Conservation (phyloP, 192 early-diverging fungal genomes). For the Paraglomus brasilianum region DNA sequence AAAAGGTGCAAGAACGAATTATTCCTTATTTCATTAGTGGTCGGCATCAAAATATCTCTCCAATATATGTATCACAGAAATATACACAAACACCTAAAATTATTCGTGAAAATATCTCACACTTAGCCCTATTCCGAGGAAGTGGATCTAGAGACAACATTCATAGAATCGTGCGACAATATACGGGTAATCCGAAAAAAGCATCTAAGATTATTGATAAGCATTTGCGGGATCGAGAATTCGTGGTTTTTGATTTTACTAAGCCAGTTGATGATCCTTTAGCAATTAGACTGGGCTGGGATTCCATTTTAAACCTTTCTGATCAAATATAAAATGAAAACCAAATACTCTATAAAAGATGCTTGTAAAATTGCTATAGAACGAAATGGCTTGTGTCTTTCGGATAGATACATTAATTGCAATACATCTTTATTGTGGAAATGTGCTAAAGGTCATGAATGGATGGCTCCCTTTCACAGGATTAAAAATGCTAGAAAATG, state of each 20-base stretch:
- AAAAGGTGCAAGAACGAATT: slow-evolving; percentile 9
- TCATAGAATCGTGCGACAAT: background rate
- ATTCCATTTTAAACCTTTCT: background rate
- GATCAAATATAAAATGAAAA: no score
- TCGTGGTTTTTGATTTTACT: slow-evolving; percentile 20
- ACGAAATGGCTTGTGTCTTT: background rate
- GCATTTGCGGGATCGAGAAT: slow-evolving; percentile 4
- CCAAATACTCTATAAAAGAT: no score
- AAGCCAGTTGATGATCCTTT: slow-evolving; percentile 14
- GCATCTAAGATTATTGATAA: slow-evolving; percentile 17
- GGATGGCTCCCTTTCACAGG: background rate
- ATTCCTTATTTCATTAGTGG: slow-evolving; percentile 12
- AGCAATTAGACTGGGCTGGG: slow-evolving; percentile 15
- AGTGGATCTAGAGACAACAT: background rate
- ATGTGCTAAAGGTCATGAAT: no score
- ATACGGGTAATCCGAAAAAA: slow-evolving; percentile 1
- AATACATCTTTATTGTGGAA: slow-evolving; percentile 3
- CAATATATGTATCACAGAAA: slow-evolving; percentile 13
- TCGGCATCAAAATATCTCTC: slow-evolving; percentile 1
- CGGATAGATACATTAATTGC: slow-evolving; percentile 4
- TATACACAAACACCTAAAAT: slow-evolving; percentile 9
- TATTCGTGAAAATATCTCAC: slow-evolving; percentile 7
- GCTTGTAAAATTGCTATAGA: slow-evolving; percentile 16
- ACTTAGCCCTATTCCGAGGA: background rate
- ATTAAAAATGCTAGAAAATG: slow-evolving; percentile 1